Evolutionary conservation across 108 stramenopile species (phyloP), one percentile per base, ranked within the genome.

Genomic region (Cylindrotheca closterium): DNA sequence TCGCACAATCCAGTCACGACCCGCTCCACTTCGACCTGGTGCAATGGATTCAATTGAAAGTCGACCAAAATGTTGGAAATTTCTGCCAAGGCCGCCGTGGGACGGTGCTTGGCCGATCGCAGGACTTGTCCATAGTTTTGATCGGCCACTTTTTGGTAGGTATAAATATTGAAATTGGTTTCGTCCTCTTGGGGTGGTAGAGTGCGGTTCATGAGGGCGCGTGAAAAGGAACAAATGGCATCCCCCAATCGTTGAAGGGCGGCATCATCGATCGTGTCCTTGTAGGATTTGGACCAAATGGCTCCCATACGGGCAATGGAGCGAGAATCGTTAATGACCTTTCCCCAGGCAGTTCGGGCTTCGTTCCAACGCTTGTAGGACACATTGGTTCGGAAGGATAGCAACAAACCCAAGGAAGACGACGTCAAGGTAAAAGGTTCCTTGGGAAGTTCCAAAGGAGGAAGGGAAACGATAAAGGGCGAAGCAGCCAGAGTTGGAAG

Each of bases 361-460:
- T 76, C 77, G 32, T 72, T 67, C 88, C 88, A 90, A 30, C 88
- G 55, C 27, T 30, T 50, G 62, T 90, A 90, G 1, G 77, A 65
- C 26, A 83, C 75, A 63, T 90, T 90, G n/a, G 88, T 90, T 8
- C 83, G 71, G 56, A 90, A 90, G 8, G 81, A 78, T 21, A 90
- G 60, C 18, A 89, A 61, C 63, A 89, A 48, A 12, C 88, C 88
- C 31, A 89, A 58, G 18, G 85, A 69, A 3, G 83, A 70, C 60
- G 68, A 55, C 4, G 81, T 71, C 18, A 90, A 48, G 3, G 79
- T 82, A 63, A 90, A 90, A 18, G 88, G 85, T 1, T 76, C 18
- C 28, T 63, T 45, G 4, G 88, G 85, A 12, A 90, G 58, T 26
- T 65, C 12, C n/a, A 89, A 26, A 2, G 63, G 46, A 23, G 79